Conservation (phyloP, 2,329 filamentous ascomycete species). For the Periconia sp. region DNA sequence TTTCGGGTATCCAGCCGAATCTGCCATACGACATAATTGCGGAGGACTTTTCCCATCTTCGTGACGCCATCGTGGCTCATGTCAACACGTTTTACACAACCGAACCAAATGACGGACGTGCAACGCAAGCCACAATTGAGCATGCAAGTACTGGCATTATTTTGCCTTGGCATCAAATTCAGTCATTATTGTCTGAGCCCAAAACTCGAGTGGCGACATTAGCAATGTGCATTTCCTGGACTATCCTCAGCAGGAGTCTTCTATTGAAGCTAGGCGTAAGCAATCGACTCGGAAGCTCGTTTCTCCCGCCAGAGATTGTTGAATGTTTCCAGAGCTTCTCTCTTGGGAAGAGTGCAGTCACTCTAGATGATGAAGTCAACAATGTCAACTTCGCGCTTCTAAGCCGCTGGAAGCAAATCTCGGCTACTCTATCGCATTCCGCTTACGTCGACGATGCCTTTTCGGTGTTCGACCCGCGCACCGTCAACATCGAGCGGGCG, state of each 20-base stretch:
- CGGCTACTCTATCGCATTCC: slow-evolving; percentile 13
- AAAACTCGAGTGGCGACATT: slow-evolving; percentile 10
- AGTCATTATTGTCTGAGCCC: slow-evolving; percentile 6
- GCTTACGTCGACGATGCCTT: slow-evolving; percentile 18
- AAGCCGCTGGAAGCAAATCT: slow-evolving; percentile 20
- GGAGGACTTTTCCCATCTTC: slow-evolving; percentile 10
- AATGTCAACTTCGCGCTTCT: slow-evolving; percentile 15
- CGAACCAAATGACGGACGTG: neutral
- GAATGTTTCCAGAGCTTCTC: slow-evolving; percentile 22
- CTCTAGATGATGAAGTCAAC: slow-evolving; percentile 6
- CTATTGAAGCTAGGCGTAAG: slow-evolving; percentile 17
- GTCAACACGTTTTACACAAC: slow-evolving; percentile 14
- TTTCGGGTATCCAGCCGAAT: slow-evolving; percentile 2
- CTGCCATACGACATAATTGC: slow-evolving; percentile 7
- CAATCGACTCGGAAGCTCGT: slow-evolving; percentile 17
- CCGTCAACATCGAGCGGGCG: slow-evolving; percentile 20
- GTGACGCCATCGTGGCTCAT: slow-evolving; percentile 12
- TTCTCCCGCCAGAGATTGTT: slow-evolving; percentile 19
- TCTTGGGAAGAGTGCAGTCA: slow-evolving; percentile 8
- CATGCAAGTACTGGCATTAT: slow-evolving; percentile 14
- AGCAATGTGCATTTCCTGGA: slow-evolving; percentile 18
- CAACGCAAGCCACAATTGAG: slow-evolving; percentile 12
- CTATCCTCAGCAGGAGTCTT: slow-evolving; percentile 18
- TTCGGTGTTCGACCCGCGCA: slow-evolving; percentile 18
- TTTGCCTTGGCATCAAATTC: slow-evolving; percentile 13